These are phyloP conservation scores for Dillenia turbinata DNA, from an alignment of 164 flowering plant species.

Conservation along the genomic window DNA sequence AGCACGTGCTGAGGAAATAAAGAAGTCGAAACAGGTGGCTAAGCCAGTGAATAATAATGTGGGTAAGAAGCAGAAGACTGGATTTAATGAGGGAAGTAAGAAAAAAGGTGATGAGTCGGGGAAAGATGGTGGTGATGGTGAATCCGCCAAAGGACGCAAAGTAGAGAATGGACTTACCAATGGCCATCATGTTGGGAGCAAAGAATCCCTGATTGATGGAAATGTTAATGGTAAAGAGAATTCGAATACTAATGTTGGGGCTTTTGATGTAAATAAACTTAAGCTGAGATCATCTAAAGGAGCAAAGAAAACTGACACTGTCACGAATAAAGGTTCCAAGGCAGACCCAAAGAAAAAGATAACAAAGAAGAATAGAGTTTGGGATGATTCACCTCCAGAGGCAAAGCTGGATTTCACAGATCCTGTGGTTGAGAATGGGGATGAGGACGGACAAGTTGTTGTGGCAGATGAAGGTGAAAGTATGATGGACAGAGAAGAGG, in stretches of 20 bases:
- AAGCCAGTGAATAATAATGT: constrained; percentile 29
- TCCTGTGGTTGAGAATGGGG: constrained; percentile 62
- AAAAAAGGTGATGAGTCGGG: constrained; percentile 35
- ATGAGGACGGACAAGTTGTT: constrained; percentile 40
- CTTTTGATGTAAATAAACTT: constrained; percentile 91
- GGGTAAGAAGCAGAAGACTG: constrained; percentile 46
- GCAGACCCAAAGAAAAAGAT: constrained; percentile 68
- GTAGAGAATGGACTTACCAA: constrained; percentile 57
- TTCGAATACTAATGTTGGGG: constrained; percentile 47
- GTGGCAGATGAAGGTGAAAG: constrained; percentile 71
- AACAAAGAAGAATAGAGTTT: constrained; percentile 83
- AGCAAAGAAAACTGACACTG: constrained; percentile 61
- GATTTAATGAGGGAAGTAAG: constrained; percentile 40
- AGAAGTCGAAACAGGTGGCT: constrained; percentile 53
- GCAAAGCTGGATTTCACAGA: constrained; percentile 84
- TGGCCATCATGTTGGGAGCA: constrained; percentile 28
- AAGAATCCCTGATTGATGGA: constrained; percentile 20
- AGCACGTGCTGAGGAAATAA: constrained; percentile 82
- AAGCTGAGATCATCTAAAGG: constrained; percentile 62
- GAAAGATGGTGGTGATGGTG: constrained; percentile 57
- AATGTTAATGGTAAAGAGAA: constrained; percentile 53
- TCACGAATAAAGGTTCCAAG: constrained; percentile 51
- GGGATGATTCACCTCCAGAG: constrained; percentile 75
- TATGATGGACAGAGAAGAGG: constrained; percentile 93
- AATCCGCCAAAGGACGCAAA: constrained; percentile 26